phyloP scores from a whole-genome alignment of 202 grass and related monocot genomes.

The Musa balbisiana region DNA sequence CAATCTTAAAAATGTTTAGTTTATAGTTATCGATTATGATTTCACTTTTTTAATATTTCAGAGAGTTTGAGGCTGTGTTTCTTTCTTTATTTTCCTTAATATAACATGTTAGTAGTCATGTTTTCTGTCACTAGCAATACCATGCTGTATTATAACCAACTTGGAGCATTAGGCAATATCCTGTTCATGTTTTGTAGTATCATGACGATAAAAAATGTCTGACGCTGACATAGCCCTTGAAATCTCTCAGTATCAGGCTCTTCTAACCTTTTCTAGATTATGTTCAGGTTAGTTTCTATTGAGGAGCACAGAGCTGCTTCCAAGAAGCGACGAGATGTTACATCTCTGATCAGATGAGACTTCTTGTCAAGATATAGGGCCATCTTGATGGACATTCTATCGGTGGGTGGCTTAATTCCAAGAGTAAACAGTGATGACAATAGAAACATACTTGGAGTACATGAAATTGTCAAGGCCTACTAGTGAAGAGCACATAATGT shows the following conservation, averaged over 20 bases:
- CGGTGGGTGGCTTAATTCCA: conserved; percentile 38
- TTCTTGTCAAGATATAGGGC: conserved; percentile 32
- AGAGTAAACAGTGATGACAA: conserved; percentile 22
- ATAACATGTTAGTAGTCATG: no score
- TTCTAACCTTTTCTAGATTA: neutral
- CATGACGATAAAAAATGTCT: neutral
- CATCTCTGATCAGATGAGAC: conserved; percentile 38
- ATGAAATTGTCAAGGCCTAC: neutral
- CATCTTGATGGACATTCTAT: conserved; percentile 8
- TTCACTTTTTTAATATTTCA: neutral
- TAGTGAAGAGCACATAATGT: neutral
- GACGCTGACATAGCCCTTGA: neutral
- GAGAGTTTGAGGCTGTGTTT: no score
- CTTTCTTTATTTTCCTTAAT: no score
- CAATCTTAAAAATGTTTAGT: neutral
- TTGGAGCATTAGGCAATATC: neutral
- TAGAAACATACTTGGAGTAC: neutral
- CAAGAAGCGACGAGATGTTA: neutral
- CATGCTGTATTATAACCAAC: no score
- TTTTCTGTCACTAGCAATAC: no score
- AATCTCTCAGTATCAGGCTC: neutral
- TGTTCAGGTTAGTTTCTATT: conserved; percentile 69
- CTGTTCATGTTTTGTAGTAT: neutral
- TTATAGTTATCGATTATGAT: neutral
- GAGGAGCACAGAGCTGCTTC: conserved; percentile 32